Base-by-base conservation (phyloP, 179 eudicot species). In the Spinacia oleracea region DNA sequence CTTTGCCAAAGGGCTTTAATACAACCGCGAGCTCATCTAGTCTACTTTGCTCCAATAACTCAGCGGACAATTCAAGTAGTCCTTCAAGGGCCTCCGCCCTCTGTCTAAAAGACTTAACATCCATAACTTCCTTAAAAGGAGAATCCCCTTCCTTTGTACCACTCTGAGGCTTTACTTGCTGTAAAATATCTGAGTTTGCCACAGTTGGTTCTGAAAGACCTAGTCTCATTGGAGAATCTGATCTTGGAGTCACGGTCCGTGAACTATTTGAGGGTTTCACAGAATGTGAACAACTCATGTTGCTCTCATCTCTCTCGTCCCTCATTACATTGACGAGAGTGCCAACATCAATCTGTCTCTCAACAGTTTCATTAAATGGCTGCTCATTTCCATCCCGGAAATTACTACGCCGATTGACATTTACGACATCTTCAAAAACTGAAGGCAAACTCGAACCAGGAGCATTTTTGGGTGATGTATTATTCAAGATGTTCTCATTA, bases 71-170 rank as follows among this genome's bases (percentile, higher is more conserved):
- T 86, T 96, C 99, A 42, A 96, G 82, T 42, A 96, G 85, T 66
- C 93, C 99, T 85, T 96, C 99, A n/a, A 96, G 91, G 72, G 99
- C 99, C 77, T 92, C 99, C 63, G 99, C 98, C 77, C 99, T 87
- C 85, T 96, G 99, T 73, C 93, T 88, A 60, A 87, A 90, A 14
- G 99, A 96, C 66, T 88, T 92, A 21, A 96, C 96, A 81, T 96
- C 99, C 83, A 96, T 74, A 53, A 72, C 88, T 86, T 96, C 99
- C 83, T 87, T 91, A 1, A 63, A 85, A 15, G 88, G 84, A 46
- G 82, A 67, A 70, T 90, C 91, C 31, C 87, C 89, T 73, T 83
- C 91, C 50, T 82, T 83, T 6, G 79, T 42, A 58, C 79, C 66
- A 9, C 88, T 60, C 60, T 70, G 87, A 67, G 85, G 74, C 56